Evolutionary conservation across 75 land plant genomes (phyloP).

Genomic region (Picea glauca): DNA sequence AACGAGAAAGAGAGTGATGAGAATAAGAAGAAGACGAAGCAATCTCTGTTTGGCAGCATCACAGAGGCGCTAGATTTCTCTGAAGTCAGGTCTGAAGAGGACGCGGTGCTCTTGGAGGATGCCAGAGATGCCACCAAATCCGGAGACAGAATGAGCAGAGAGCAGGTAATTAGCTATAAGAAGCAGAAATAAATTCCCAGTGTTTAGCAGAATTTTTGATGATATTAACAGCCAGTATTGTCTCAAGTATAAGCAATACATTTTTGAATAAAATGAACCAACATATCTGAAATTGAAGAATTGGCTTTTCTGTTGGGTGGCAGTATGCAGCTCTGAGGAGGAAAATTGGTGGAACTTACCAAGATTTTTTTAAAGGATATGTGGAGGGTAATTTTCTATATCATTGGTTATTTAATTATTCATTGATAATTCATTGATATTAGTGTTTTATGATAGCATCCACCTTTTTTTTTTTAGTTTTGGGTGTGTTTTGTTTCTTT

Average conservation of each 20-base stretch:
- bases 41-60: conserved; percentile 59
- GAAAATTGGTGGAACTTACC: conserved; percentile 95
- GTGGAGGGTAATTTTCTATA: conserved; percentile 58
- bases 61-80: conserved; percentile 84
- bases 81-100: conserved; percentile 58
- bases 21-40: conserved; percentile 32
- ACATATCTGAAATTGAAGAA: no score
- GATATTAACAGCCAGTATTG: no score
- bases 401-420: no score
- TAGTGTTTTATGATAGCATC: no score
- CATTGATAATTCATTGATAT: no score
- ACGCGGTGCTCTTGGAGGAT: conserved; percentile 73
- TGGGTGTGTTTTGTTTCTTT: no score
- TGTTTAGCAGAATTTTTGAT: background rate
- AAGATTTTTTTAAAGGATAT: conserved; percentile 94
- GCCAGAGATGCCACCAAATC: conserved; percentile 58
- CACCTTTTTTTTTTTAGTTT: no score
- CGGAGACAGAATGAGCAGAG: conserved; percentile 68
- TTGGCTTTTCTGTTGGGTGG: background rate
- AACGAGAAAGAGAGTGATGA: conserved; percentile 5
- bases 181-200: background rate
- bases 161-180: conserved; percentile 55
- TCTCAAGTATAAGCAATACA: no score
- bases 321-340: conserved; percentile 93
- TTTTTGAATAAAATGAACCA: no score